These are phyloP conservation scores for Anisodus acutangulus DNA, from an alignment of 257 asterid species.

Conservation along the genomic window DNA sequence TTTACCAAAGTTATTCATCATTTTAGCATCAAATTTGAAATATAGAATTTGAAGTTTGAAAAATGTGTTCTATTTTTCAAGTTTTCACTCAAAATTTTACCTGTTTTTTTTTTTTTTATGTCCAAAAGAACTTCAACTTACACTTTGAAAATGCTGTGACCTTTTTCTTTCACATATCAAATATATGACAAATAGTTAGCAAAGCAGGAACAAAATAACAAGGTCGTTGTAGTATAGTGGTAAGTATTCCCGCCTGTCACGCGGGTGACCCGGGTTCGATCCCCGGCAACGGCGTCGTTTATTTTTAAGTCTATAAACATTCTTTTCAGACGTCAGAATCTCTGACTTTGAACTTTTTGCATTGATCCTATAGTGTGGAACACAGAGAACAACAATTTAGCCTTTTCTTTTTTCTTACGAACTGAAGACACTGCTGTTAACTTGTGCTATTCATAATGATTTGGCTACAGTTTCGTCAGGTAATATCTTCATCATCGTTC, in stretches of 20 bases:
- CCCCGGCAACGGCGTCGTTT: constrained; percentile 87
- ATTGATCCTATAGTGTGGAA: not conserved
- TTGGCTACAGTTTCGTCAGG: no score
- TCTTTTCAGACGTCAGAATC: not conserved
- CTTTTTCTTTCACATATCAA: no score
- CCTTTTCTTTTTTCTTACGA: no score
- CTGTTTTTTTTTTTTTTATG: no score
- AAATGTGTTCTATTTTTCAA: not conserved
- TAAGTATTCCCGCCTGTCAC: constrained; percentile 98
- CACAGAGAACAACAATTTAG: not conserved
- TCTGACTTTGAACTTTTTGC: no score
- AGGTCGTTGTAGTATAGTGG: constrained; percentile 97
- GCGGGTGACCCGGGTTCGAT: constrained; percentile 99
- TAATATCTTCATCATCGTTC: not conserved
- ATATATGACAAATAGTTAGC: no score
- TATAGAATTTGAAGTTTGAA: not conserved
- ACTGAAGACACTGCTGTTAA: no score
- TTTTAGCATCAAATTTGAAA: not conserved
- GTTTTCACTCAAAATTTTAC: no score
- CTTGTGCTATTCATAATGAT: no score
- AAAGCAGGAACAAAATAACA: not conserved
- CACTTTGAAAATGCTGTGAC: no score
- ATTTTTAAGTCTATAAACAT: not conserved
- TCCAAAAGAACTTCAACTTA: not conserved
- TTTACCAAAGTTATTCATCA: not conserved